Evolutionary conservation across 371 early-diverging fungal species (phyloP).

Genomic region (Fennellomyces sp.): DNA sequence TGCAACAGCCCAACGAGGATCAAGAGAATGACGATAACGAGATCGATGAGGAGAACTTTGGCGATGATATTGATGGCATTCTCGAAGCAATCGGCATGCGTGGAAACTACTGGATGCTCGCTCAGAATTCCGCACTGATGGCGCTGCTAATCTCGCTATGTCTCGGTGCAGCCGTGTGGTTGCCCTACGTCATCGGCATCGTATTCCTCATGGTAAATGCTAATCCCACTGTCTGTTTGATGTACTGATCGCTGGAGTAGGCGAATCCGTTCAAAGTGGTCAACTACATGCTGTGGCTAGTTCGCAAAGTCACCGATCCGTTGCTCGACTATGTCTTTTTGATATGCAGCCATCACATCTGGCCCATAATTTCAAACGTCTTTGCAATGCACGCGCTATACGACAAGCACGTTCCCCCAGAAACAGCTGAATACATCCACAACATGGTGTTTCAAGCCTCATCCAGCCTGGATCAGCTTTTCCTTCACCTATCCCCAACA

Average conservation of each 20-base stretch:
- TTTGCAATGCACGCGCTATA: background rate
- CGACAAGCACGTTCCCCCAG: background rate
- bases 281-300: conserved; percentile 3
- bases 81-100: conserved; percentile 87
- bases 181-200: conserved; percentile 75
- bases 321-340: conserved; percentile 14
- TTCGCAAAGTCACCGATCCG: conserved; percentile 16
- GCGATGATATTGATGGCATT: conserved; percentile 75
- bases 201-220: conserved; percentile 21
- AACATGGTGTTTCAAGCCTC: too few relatives aligned
- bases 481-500: too few relatives aligned
- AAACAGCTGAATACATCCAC: too few relatives aligned
- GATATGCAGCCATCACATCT: conserved; percentile 3
- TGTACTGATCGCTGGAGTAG: background rate
- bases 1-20: conserved; percentile 1
- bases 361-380: conserved; percentile 1
- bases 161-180: conserved; percentile 73
- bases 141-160: conserved; percentile 69
- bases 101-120: conserved; percentile 69
- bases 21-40: conserved; percentile 16
- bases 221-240: background rate
- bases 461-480: too few relatives aligned
- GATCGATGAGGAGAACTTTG: conserved; percentile 60
- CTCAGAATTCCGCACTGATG: conserved; percentile 79
- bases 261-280: conserved; percentile 10